These are phyloP conservation scores for Chrysophaeum taylorii DNA, from an alignment of 352 stramenopile species.

Conservation along the genomic window DNA sequence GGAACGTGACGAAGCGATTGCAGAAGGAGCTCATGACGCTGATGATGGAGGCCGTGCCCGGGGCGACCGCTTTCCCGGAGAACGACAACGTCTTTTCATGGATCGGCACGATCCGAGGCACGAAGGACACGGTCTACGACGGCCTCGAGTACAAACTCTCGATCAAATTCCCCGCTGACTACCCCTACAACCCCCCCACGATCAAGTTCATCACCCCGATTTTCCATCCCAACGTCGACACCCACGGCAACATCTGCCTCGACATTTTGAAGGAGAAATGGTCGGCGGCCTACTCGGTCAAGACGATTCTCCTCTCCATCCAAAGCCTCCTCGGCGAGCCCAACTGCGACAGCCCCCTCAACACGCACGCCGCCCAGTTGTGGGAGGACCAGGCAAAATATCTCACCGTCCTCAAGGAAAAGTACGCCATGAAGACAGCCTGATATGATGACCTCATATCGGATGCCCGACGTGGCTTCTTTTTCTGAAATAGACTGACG, in stretches of 20 bases:
- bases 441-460: background rate
- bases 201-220: conserved; percentile 29
- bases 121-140: conserved; percentile 31
- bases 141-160: conserved; percentile 34
- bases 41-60: conserved; percentile 23
- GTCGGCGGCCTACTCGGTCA: conserved; percentile 31
- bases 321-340: conserved; percentile 29
- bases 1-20: conserved; percentile 24
- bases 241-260: conserved; percentile 36
- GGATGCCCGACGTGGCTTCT: too few relatives aligned
- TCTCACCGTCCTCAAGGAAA: conserved; percentile 21
- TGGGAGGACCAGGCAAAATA: conserved; percentile 35
- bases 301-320: conserved; percentile 28
- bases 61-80: conserved; percentile 29
- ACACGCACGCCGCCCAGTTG: conserved; percentile 29
- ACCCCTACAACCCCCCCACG: conserved; percentile 31
- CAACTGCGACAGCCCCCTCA: conserved; percentile 35
- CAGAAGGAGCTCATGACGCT: conserved; percentile 34
- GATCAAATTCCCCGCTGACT: conserved; percentile 31
- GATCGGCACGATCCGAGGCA: conserved; percentile 32
- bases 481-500: too few relatives aligned
- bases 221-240: conserved; percentile 36
- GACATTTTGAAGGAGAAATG: conserved; percentile 38
- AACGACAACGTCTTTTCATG: conserved; percentile 40
- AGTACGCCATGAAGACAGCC: conserved; percentile 17